These are phyloP conservation scores for Nigrospora osmanthi DNA, from an alignment of 2,329 filamentous ascomycete genomes.

Conservation along the genomic window DNA sequence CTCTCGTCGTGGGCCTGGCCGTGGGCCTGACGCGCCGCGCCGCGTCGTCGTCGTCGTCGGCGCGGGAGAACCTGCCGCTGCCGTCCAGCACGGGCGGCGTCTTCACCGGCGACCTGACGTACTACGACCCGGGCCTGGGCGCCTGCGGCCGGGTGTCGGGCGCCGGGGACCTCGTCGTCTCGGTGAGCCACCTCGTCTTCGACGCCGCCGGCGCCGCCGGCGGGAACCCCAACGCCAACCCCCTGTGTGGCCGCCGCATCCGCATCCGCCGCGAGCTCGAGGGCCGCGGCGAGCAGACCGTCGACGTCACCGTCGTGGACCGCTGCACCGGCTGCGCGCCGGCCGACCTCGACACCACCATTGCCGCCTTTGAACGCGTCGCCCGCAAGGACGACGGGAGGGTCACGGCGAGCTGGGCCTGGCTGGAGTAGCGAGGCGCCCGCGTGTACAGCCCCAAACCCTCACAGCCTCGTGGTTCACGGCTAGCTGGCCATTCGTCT, in stretches of 20 bases:
- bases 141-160: conserved; percentile 57
- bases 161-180: conserved; percentile 51
- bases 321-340: conserved; percentile 46
- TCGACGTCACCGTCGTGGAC: conserved; percentile 60
- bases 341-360: conserved; percentile 40
- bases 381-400: conserved; percentile 32
- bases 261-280: conserved; percentile 46
- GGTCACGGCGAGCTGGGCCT: conserved; percentile 27
- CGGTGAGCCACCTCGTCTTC: conserved; percentile 60
- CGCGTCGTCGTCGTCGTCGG: background rate
- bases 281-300: conserved; percentile 29
- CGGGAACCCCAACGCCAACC: conserved; percentile 54
- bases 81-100: conserved; percentile 8
- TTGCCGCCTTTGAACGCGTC: conserved; percentile 35
- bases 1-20: conserved; percentile 17
- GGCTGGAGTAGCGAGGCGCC: conserved; percentile 11
- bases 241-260: conserved; percentile 61
- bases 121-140: conserved; percentile 58
- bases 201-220: conserved; percentile 42
- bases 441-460: too few species aligned
- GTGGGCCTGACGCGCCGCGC: conserved; percentile 13
- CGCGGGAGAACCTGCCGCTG: conserved; percentile 6
- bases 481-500: too few species aligned
- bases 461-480: too few species aligned
- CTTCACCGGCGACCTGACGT: conserved; percentile 62